Evolutionary conservation across 2,329 filamentous ascomycete species (phyloP), one percentile per base, ranked within the genome.

Genomic region (Teratosphaeria viscida): DNA sequence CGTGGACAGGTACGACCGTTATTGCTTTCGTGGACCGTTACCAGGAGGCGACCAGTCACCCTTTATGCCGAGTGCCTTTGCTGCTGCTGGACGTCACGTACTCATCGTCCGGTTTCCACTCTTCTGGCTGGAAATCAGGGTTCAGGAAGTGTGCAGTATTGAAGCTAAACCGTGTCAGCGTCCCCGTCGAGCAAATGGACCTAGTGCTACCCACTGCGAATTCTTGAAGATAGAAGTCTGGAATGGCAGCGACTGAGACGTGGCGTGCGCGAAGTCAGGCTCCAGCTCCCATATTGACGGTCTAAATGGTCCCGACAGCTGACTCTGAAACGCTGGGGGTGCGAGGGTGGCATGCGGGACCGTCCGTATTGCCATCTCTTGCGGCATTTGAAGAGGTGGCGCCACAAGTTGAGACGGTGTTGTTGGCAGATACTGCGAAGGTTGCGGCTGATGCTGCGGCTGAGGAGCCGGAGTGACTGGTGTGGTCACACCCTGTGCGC

Each of bases 131-230:
- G 64, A 81, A 81, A 35, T 80, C 77, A 23, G 77, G 75, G 63
- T 80, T 81, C 61, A 76, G 67, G 67, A 77, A 81, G 67, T 81
- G 79, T 5, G 78, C 77, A 23, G 77, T 77, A 59, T 80, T 80
- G 73, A 74, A 80, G 63, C 78, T 77, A 5, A 78, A 81, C 65
- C 78, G 80, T 52, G 19, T 27, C 27, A 54, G 27, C 14, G 39
- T 52, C 34, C 55, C 27, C 32, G 37, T 32, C 16, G 8, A n/a
- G 16, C 3, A 58, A 27, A 16, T n/a, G 10, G 14, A 32, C 14
- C 32, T 12, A 7, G 10, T 19, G 47, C 27, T 5, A 66, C 68
- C 61, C 61, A 70, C 68, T 49, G 43, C 23, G 43, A 49, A n/a
- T 70, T 79, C 62, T 75, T 74, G 67, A 80, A 80, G 61, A 78